Base-by-base conservation (phyloP, 495 filamentous ascomycete genomes). In the Penicillium odoratum region DNA sequence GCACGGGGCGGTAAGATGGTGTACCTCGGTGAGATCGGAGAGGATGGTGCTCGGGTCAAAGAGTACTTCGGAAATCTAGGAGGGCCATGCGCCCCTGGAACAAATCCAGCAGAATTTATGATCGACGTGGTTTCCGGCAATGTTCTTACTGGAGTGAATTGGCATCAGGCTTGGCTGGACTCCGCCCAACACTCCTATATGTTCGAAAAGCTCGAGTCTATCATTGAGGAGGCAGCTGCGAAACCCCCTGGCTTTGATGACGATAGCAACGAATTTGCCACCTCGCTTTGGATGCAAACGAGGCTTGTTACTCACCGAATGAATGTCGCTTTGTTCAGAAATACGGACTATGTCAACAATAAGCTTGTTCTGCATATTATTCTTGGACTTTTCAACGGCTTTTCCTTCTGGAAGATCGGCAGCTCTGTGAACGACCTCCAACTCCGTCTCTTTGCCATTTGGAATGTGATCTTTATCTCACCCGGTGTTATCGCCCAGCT, bases 101-200 rank as follows among this genome's bases (percentile, higher is more conserved):
- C 87, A 16, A 97, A 81, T 53, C 90, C 91, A 28, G 93, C 93
- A 16, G 93, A 97, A 67, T 92, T 88, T 84, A 96, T 97, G 89
- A 80, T 97, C 36, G 91, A 95, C 61, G 88, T 90, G 53, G 93
- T 92, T 50, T 65, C 72, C 1, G 70, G 74, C 65, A 31, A 70
- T 56, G 52, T 30, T 25, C 55, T 61, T 9, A 73, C 74, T 34
- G 69, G 63, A 34, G 68, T 79, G 30, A 78, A 88, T 63, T 89
- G 87, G 87, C 76, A 83, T 62, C 73, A 85, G 43, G 76, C 86
- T 58, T 90, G 86, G 87, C 71, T 77, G 16, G 79, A 82, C 28
- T 87, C 84, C 1, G 64, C 78, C 0, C 78, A 87, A 44, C 67
- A 74, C 25, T 61, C 67, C 28, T 56, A 57, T 2, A 69, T 82